phyloP scores from a whole-genome alignment of 2,329 filamentous ascomycete genomes.

The Aspergillus quadricinctus region DNA sequence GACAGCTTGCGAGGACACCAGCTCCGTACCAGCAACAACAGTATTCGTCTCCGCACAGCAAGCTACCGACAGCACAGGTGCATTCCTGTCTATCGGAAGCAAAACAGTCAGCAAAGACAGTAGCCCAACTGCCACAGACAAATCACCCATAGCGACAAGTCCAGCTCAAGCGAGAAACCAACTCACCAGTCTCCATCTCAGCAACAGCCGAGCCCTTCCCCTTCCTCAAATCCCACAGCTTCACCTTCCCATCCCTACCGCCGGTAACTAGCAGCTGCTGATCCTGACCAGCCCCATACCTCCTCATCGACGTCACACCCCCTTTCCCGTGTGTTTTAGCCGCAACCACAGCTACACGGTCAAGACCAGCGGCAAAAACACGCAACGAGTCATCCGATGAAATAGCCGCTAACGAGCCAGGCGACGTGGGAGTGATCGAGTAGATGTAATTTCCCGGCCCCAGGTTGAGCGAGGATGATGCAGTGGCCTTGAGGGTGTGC shows the following conservation, averaged over 20 bases:
- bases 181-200: slow-evolving; percentile 35
- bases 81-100: slow-evolving; percentile 39
- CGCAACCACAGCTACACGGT: slow-evolving; percentile 26
- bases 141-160: background rate
- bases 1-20: slow-evolving; percentile 40
- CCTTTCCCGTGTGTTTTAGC: slow-evolving; percentile 26
- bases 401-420: slow-evolving; percentile 37
- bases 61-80: slow-evolving; percentile 51
- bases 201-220: slow-evolving; percentile 26
- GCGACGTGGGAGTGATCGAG: slow-evolving; percentile 28
- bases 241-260: slow-evolving; percentile 40
- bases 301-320: slow-evolving; percentile 37
- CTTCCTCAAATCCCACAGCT: slow-evolving; percentile 38
- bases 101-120: slow-evolving; percentile 2
- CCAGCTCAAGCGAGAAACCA: background rate
- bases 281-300: slow-evolving; percentile 20
- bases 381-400: slow-evolving; percentile 45
- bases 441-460: slow-evolving; percentile 42
- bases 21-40: slow-evolving; percentile 54
- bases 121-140: background rate
- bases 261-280: slow-evolving; percentile 31
- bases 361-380: slow-evolving; percentile 32
- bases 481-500: slow-evolving; percentile 30
- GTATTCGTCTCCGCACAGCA: slow-evolving; percentile 44
- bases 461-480: slow-evolving; percentile 36